Evolutionary conservation across 129 eudicot species (phyloP).

Genomic region (Kitagawia praeruptora): DNA sequence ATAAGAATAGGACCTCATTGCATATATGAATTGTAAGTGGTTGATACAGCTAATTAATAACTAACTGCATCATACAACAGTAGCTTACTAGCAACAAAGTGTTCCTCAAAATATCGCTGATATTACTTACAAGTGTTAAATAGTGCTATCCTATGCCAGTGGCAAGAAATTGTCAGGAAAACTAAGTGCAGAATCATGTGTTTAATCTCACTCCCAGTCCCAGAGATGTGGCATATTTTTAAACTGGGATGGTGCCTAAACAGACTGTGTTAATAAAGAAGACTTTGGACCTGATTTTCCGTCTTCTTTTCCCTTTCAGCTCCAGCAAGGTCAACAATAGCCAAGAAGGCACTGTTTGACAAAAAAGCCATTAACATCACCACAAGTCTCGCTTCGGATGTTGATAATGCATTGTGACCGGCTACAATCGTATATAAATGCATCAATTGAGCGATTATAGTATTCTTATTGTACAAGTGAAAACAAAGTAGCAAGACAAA

Average conservation of each 20-base stretch:
- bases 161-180: background rate
- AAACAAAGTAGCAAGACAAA: background rate
- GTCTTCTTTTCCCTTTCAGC: conserved; percentile 91
- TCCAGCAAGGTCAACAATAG: conserved; percentile 93
- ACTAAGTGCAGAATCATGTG: background rate
- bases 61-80: background rate
- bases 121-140: background rate
- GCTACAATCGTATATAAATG: conserved; percentile 25
- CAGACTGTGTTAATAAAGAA: background rate
- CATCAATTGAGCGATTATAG: background rate
- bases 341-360: conserved; percentile 33
- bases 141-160: background rate
- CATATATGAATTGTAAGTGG: background rate
- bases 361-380: conserved; percentile 27
- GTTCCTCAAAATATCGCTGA: background rate
- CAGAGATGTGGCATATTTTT: background rate
- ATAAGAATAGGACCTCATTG: background rate
- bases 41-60: background rate
- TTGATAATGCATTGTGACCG: conserved; percentile 92
- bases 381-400: conserved; percentile 45
- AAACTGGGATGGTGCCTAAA: background rate
- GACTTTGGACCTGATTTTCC: conserved; percentile 59
- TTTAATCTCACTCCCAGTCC: background rate
- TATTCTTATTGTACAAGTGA: background rate
- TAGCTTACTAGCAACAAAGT: background rate